Evolutionary conservation across 2,329 filamentous ascomycete genomes (phyloP), one percentile per base, ranked within the genome.

Genomic region (Chrysoporthe puriensis): DNA sequence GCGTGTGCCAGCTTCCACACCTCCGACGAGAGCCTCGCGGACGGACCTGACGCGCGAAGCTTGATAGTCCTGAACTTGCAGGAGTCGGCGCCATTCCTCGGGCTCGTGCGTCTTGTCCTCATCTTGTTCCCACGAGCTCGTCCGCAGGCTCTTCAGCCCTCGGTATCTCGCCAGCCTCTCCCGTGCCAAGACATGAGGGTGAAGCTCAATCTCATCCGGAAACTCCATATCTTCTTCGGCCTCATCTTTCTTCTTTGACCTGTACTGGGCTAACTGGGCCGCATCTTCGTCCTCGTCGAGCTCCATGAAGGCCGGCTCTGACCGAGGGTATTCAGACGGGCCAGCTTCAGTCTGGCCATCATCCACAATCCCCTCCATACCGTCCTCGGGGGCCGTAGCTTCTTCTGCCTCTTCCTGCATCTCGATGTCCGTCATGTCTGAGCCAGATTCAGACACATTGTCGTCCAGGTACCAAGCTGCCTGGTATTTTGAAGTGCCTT

Each of bases 171-270:
- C 88, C 64, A 99, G 82, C 57, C 96, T 87, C 79, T 99, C 96
- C 63, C 93, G 84, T 0, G 96, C 96, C 57, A 93, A 84, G 3
- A 96, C 93, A 64, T 95, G 87, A 0, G 96, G 96, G 72, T 92
- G 93, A 64, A 99, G 83, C 78, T 99, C 96, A 67, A 99, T 96
- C 79, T 99, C 96, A 72, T 99, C 96, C 0, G 96, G 96, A 78
- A 98, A 99, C 77, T 98, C 95, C 65, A 92, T 87, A 78, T 99
- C 96, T 16, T 98, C 94, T 62, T 94, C 88, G 4, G 89, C 93
- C 73, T 97, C 95, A 34, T 89, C 89, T 63, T 89, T 88, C 74
- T 94, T 93, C 71, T 89, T 89, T 63, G 88, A 85, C 50, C 96
- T 89, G 79, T 94, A 99, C 57, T 91, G 91, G 66, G 89, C 92